Evolutionary conservation across 1,284 basidiomycete genomes (phyloP).

Genomic region (Ceratobasidium papillatum): DNA sequence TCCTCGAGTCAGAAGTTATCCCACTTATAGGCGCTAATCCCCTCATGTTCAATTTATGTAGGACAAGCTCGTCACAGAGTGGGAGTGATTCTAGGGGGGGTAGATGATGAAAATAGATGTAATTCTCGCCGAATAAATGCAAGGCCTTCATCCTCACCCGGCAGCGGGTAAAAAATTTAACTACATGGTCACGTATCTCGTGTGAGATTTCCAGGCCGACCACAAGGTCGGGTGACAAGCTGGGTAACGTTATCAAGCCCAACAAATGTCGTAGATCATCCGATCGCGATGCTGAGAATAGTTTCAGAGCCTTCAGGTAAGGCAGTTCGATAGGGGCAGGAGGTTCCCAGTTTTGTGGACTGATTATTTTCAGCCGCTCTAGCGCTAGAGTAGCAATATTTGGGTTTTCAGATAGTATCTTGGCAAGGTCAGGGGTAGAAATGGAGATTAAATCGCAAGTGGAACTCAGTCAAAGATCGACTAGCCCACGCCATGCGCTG

Average conservation of each 20-base stretch:
- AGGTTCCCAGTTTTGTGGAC: neutral
- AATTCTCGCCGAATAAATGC: neutral
- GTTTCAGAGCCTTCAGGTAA: neutral
- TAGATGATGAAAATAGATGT: neutral
- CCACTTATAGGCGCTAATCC: too few species aligned
- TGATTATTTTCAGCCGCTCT: neutral
- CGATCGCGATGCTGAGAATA: neutral
- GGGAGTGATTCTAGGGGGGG: neutral
- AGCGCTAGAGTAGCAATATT: conserved; percentile 1
- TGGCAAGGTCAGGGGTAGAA: neutral
- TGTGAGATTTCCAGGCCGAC: neutral
- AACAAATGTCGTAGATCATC: neutral
- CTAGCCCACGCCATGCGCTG: neutral
- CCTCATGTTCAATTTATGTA: neutral
- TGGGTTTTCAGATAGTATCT: conserved; percentile 6
- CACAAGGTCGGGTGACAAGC: neutral
- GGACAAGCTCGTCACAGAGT: neutral
- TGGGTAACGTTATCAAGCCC: conserved; percentile 1
- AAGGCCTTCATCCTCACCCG: neutral
- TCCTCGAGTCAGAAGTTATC: neutral
- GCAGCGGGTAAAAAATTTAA: neutral
- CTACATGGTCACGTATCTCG: neutral
- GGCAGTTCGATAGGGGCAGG: neutral
- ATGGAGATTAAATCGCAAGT: conserved; percentile 4
- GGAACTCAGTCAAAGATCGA: conserved; percentile 5